Evolutionary conservation across 108 stramenopile species (phyloP).

Genomic region (Conticribra guillardii): DNA sequence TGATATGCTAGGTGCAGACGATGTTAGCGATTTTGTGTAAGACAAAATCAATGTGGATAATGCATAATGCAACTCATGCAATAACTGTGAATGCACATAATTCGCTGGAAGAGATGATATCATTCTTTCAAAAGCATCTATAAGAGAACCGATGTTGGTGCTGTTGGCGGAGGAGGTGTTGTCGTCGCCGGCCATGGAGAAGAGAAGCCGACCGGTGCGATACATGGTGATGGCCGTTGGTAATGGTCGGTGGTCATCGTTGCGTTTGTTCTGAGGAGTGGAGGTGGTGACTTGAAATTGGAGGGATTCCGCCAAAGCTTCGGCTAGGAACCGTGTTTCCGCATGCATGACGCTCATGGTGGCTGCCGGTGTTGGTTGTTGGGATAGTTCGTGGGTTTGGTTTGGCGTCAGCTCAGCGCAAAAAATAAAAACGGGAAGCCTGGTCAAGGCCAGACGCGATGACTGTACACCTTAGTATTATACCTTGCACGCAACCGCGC

Average conservation of each 20-base stretch:
- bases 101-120: conserved; percentile 13
- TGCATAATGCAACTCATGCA: conserved; percentile 30
- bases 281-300: neutral
- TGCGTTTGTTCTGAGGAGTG: neutral
- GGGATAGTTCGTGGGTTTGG: no score
- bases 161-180: neutral
- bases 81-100: conserved; percentile 22
- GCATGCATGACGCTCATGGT: conserved; percentile 3
- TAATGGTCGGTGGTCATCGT: neutral
- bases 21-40: conserved; percentile 18
- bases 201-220: conserved; percentile 51
- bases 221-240: conserved; percentile 40
- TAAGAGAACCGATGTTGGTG: neutral
- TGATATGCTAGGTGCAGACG: neutral
- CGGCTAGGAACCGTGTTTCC: conserved; percentile 9
- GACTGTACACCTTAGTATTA: no score
- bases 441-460: no score
- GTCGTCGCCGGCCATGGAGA: conserved; percentile 1
- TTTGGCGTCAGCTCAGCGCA: no score
- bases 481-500: no score
- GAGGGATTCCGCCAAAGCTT: conserved; percentile 11
- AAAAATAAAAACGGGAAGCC: no score
- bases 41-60: conserved; percentile 32
- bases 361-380: no score
- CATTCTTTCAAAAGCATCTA: conserved; percentile 30